These are phyloP conservation scores for Yamadazyma membranifaciens DNA, from an alignment of 1,139 yeast species.

Conservation along the genomic window DNA sequence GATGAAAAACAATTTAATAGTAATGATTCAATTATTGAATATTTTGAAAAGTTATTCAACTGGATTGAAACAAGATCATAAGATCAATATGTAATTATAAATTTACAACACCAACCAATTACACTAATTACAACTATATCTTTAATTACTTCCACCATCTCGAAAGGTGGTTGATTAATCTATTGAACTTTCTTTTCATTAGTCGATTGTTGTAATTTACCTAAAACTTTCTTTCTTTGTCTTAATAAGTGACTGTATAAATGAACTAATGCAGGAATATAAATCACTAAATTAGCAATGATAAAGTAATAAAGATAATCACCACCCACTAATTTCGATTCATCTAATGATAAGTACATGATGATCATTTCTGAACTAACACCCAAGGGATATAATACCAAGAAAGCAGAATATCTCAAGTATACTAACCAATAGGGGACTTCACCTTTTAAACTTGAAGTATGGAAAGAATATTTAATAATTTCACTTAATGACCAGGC, in stretches of 20 bases:
- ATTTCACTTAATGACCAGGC: conserved; percentile 95
- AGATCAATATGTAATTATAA: too few relatives aligned
- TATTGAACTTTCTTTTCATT: conserved; percentile 3
- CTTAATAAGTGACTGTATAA: conserved; percentile 85
- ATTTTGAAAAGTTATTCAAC: conserved; percentile 28
- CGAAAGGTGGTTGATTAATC: too few relatives aligned
- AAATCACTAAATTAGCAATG: conserved; percentile 57
- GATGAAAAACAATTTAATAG: conserved; percentile 26
- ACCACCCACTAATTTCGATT: conserved; percentile 56
- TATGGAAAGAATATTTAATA: conserved; percentile 83
- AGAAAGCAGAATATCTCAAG: conserved; percentile 81
- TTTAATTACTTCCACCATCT: too few relatives aligned
- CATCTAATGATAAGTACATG: conserved; percentile 64
- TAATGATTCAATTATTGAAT: conserved; percentile 34
- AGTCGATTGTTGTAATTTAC: conserved; percentile 23
- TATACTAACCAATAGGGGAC: conserved; percentile 66
- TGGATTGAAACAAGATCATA: conserved; percentile 22
- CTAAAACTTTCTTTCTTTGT: conserved; percentile 74
- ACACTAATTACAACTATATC: background rate
- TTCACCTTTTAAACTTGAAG: conserved; percentile 55
- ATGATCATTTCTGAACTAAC: conserved; percentile 79
- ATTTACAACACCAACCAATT: too few relatives aligned
- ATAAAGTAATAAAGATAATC: conserved; percentile 54
- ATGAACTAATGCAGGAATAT: conserved; percentile 84
- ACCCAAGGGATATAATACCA: conserved; percentile 84